Conservation (phyloP, 257 asterid species). For the Gentiana straminea region DNA sequence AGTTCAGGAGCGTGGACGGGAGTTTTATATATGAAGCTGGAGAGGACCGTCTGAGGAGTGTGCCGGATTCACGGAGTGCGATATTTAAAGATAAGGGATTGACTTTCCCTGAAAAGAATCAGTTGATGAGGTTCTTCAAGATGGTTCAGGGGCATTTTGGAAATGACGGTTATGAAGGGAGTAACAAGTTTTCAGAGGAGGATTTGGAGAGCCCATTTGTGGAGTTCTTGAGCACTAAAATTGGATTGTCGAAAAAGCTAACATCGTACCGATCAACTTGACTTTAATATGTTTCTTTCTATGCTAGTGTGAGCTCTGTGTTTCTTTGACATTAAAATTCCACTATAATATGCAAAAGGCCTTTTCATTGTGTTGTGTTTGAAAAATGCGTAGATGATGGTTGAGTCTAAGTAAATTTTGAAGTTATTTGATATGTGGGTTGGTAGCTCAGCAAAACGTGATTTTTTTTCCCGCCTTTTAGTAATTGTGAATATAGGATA, state of each 20-base stretch:
- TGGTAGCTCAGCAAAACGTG: no score
- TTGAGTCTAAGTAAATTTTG: no score
- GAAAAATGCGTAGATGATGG: neutral
- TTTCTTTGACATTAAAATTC: conserved; percentile 2
- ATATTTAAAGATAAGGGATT: conserved; percentile 55
- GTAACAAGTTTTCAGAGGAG: conserved; percentile 36
- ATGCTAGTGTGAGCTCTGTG: conserved; percentile 21
- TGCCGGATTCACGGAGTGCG: conserved; percentile 80
- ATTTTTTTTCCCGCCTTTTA: no score
- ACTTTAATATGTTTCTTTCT: conserved; percentile 11
- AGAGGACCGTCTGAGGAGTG: conserved; percentile 43
- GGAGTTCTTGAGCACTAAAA: conserved; percentile 45
- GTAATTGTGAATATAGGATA: no score
- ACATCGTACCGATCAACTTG: conserved; percentile 58
- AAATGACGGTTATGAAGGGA: conserved; percentile 26
- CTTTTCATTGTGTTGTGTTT: no score
- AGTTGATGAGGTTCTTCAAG: conserved; percentile 83
- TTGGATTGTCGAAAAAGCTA: conserved; percentile 64
- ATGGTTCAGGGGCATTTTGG: conserved; percentile 58
- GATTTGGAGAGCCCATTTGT: conserved; percentile 75
- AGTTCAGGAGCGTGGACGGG: conserved; percentile 75
- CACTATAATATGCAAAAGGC: neutral
- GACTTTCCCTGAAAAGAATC: conserved; percentile 63
- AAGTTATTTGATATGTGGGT: no score
- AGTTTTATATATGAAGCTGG: conserved; percentile 44